Conservation (phyloP, 768 basidiomycete species). For the Hypholoma sublateritium region DNA sequence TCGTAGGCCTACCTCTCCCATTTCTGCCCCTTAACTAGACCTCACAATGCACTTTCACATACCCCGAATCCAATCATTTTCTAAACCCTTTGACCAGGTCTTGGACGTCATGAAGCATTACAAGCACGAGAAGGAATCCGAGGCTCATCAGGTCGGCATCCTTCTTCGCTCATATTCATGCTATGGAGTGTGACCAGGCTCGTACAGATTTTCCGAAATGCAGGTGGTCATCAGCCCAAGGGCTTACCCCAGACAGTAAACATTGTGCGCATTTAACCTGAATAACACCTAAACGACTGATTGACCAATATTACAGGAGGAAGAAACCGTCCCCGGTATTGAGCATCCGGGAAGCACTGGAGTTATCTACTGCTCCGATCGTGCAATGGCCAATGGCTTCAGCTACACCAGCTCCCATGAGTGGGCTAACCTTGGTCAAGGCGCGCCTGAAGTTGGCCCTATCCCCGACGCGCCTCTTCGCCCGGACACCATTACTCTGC, state of each 20-base stretch:
- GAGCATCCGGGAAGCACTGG: slow-evolving; percentile 70
- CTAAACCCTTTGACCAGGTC: slow-evolving; percentile 58
- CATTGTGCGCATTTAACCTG: slow-evolving; percentile 43
- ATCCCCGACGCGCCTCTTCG: slow-evolving; percentile 75
- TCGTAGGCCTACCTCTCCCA: slow-evolving; percentile 21
- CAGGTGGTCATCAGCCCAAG: slow-evolving; percentile 68
- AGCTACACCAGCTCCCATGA: slow-evolving; percentile 73
- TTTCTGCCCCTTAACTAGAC: slow-evolving; percentile 6
- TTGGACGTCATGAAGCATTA: slow-evolving; percentile 65
- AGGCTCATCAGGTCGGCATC: slow-evolving; percentile 73
- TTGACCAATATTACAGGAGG: slow-evolving; percentile 46
- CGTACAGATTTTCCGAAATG: slow-evolving; percentile 70
- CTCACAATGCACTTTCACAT: slow-evolving; percentile 46
- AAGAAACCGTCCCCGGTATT: slow-evolving; percentile 89
- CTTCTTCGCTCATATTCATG: slow-evolving; percentile 7
- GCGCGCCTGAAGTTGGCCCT: slow-evolving; percentile 85
- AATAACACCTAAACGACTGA: neutral
- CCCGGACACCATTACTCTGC: slow-evolving; percentile 62
- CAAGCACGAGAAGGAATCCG: slow-evolving; percentile 80
- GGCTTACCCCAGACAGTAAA: slow-evolving; percentile 72
- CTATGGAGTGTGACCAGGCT: slow-evolving; percentile 1
- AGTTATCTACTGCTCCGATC: slow-evolving; percentile 85
- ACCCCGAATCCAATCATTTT: slow-evolving; percentile 41
- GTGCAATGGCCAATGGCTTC: slow-evolving; percentile 96
- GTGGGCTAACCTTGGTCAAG: slow-evolving; percentile 92